phyloP scores from a whole-genome alignment of 2,329 filamentous ascomycete species.

The Colletotrichum cordylinicola region DNA sequence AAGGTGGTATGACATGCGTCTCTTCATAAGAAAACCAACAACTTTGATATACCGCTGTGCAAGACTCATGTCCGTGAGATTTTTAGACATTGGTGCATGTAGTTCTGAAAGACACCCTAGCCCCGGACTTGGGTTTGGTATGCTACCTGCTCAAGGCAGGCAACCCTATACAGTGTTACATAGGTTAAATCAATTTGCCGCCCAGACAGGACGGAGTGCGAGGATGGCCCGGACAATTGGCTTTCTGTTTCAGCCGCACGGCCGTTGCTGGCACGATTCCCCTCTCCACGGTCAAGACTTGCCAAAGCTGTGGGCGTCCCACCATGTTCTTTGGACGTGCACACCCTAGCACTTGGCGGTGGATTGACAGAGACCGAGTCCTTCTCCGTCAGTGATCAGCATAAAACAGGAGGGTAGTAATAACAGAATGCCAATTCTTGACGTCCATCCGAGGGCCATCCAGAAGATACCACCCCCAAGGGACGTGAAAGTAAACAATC shows the following conservation, averaged over 20 bases:
- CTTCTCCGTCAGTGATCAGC: background rate
- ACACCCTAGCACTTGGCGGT: background rate
- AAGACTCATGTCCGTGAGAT: background rate
- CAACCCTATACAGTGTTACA: background rate
- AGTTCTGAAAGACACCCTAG: background rate
- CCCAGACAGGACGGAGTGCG: background rate
- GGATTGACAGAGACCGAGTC: background rate
- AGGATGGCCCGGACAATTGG: background rate
- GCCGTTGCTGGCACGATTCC: background rate
- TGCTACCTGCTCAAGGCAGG: background rate
- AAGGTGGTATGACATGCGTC: background rate
- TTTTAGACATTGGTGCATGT: background rate
- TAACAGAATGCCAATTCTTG: background rate
- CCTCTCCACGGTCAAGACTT: background rate
- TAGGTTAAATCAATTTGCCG: background rate
- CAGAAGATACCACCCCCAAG: background rate
- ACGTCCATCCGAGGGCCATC: background rate
- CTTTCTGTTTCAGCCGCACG: background rate
- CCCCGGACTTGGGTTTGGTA: background rate
- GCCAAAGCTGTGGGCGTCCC: background rate
- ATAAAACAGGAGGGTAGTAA: background rate
- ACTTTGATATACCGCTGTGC: background rate
- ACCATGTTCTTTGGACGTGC: background rate
- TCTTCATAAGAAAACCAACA: background rate
- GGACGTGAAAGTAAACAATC: background rate